phyloP scores from a whole-genome alignment of 2,329 filamentous ascomycete genomes.

The Pezicula radicicola region DNA sequence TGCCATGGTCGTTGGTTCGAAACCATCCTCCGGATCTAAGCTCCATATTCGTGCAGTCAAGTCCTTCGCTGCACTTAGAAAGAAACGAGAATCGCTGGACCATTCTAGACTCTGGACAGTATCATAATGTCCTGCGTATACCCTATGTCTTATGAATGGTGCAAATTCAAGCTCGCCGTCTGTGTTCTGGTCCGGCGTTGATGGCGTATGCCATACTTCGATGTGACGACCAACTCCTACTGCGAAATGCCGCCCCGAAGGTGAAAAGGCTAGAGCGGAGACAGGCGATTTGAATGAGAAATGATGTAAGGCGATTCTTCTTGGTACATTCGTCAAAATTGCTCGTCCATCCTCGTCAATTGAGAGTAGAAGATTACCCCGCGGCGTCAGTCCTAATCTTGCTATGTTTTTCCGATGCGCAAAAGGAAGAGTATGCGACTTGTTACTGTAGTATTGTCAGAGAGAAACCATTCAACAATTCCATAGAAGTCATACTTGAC shows the following conservation, averaged over 20 bases:
- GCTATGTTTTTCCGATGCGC: slow-evolving; percentile 92
- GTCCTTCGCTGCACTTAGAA: slow-evolving; percentile 88
- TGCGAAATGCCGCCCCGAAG: slow-evolving; percentile 86
- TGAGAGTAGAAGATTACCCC: slow-evolving; percentile 87
- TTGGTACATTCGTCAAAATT: slow-evolving; percentile 85
- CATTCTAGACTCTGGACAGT: slow-evolving; percentile 83
- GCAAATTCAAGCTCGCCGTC: slow-evolving; percentile 90
- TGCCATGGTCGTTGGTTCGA: slow-evolving; percentile 83
- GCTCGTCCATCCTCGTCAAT: slow-evolving; percentile 93
- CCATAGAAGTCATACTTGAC: slow-evolving; percentile 65
- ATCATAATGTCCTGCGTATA: slow-evolving; percentile 87
- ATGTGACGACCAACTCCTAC: slow-evolving; percentile 83
- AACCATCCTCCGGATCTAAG: slow-evolving; percentile 79
- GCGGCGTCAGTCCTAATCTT: slow-evolving; percentile 82
- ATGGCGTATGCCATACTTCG: slow-evolving; percentile 95
- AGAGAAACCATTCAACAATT: neutral
- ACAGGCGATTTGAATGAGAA: slow-evolving; percentile 90
- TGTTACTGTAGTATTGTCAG: slow-evolving; percentile 58
- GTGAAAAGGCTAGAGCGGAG: slow-evolving; percentile 84
- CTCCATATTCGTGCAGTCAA: slow-evolving; percentile 95
- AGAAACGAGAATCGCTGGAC: slow-evolving; percentile 95
- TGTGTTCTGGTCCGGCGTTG: slow-evolving; percentile 74
- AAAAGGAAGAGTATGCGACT: slow-evolving; percentile 83
- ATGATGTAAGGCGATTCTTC: slow-evolving; percentile 84
- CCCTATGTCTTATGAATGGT: slow-evolving; percentile 85